phyloP scores from a whole-genome alignment of 345 rosid genomes.

The Crucihimalaya himalaica region DNA sequence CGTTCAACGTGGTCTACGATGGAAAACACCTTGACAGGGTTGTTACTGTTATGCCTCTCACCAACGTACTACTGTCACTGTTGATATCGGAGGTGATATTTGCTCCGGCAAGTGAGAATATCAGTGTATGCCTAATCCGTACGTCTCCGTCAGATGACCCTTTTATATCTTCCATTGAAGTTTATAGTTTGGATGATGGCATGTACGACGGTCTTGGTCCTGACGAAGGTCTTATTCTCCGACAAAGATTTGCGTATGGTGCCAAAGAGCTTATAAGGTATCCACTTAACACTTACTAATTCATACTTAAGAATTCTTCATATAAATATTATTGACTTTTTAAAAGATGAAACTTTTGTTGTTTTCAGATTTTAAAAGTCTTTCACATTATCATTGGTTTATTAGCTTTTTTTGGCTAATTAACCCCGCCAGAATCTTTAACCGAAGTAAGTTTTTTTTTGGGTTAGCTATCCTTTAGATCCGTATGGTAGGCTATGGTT shows the following conservation, averaged over 20 bases:
- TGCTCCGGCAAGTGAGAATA: slow-evolving; percentile 1
- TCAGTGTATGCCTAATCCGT: slow-evolving; percentile 18
- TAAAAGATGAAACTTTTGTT: no score
- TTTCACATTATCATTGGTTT: not conserved
- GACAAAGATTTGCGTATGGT: slow-evolving; percentile 13
- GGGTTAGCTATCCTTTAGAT: slow-evolving; percentile 5
- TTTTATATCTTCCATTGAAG: slow-evolving; percentile 32
- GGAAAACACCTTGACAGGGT: slow-evolving; percentile 2
- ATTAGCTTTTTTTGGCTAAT: not conserved
- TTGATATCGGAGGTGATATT: slow-evolving; percentile 19
- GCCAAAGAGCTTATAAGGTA: slow-evolving; percentile 7
- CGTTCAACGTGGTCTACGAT: slow-evolving; percentile 21
- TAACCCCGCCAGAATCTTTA: not conserved
- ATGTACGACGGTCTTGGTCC: slow-evolving; percentile 27
- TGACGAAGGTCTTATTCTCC: slow-evolving; percentile 9
- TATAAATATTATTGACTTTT: no score
- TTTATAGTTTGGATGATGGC: not conserved
- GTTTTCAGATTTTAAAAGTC: no score
- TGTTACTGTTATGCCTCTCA: not conserved
- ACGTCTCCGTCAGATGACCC: not conserved
- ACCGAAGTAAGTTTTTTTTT: not conserved
- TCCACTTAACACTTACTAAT: not conserved
- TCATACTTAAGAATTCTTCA: no score
- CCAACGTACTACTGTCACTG: no score
- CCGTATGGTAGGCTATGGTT: slow-evolving; percentile 22